Conservation (phyloP, 1,284 basidiomycete genomes). For the Mycena sp. region DNA sequence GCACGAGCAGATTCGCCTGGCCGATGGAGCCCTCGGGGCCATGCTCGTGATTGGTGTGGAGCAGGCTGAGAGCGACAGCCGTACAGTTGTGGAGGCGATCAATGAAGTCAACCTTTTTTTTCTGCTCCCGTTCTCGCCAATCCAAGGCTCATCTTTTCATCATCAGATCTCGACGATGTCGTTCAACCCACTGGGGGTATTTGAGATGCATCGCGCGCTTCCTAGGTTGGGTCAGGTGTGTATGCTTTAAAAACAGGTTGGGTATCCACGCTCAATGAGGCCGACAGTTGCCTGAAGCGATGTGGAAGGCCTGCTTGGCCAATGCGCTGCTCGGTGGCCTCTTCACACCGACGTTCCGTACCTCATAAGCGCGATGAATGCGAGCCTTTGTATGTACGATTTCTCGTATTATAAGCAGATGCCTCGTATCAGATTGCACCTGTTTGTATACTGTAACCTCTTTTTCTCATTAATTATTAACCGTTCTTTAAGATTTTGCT, state of each 20-base stretch:
- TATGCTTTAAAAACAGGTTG: neutral
- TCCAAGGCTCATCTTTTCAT: neutral
- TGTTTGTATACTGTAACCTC: too few species aligned
- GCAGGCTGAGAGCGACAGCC: neutral
- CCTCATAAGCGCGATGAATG: too few species aligned
- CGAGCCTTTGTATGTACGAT: too few species aligned
- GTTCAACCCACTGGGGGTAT: constrained; percentile 13
- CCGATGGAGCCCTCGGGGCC: constrained; percentile 2
- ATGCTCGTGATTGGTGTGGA: constrained; percentile 21
- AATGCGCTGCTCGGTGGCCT: constrained; percentile 2
- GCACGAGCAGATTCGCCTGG: neutral
- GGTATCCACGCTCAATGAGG: neutral
- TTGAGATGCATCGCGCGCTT: constrained; percentile 9
- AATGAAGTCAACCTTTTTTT: neutral
- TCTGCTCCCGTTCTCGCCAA: neutral
- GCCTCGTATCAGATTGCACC: too few species aligned
- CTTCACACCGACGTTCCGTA: neutral
- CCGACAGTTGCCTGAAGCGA: constrained; percentile 6
- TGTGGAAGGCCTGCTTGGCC: constrained; percentile 10
- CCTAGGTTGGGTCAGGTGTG: constrained; percentile 7
- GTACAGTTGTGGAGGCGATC: neutral
- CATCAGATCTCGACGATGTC: constrained; percentile 3
- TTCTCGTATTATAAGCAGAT: too few species aligned
- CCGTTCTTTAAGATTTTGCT: too few species aligned
- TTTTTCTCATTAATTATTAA: too few species aligned